phyloP scores from a whole-genome alignment of 129 eudicot genomes.

The Flaveria ramosissima region DNA sequence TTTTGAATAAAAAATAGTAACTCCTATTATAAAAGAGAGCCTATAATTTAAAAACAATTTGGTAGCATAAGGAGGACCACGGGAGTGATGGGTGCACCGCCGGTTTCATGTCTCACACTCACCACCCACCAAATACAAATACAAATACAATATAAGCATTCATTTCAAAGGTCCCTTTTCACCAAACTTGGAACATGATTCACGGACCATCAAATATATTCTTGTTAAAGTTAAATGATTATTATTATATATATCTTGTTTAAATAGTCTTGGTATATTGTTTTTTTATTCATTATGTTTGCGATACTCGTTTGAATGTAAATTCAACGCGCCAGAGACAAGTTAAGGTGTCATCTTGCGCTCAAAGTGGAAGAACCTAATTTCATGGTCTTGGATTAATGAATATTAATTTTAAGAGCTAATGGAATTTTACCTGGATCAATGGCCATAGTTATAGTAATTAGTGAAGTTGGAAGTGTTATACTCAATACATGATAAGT shows the following conservation, averaged over 20 bases:
- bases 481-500: no score
- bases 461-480: no score
- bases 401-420: no score
- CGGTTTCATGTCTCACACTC: conserved; percentile 7
- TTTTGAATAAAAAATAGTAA: neutral
- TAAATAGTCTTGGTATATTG: neutral
- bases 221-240: no score
- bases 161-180: neutral
- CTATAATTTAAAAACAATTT: neutral
- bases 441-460: no score
- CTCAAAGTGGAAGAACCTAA: neutral
- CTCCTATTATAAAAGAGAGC: neutral
- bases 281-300: neutral
- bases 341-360: no score
- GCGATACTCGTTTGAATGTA: neutral
- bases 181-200: conserved; percentile 16
- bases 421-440: no score
- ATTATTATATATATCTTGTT: no score
- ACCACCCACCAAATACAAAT: neutral
- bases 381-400: neutral
- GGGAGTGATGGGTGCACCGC: conserved; percentile 15
- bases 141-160: conserved; percentile 2
- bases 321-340: neutral
- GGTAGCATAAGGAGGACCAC: neutral
- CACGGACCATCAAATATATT: conserved; percentile 15